A percentile compares a stretch with the other conserved stretches of the same genome.
Conservation (phyloP, 768 basidiomycete species). For the Bullera alba region DNA sequence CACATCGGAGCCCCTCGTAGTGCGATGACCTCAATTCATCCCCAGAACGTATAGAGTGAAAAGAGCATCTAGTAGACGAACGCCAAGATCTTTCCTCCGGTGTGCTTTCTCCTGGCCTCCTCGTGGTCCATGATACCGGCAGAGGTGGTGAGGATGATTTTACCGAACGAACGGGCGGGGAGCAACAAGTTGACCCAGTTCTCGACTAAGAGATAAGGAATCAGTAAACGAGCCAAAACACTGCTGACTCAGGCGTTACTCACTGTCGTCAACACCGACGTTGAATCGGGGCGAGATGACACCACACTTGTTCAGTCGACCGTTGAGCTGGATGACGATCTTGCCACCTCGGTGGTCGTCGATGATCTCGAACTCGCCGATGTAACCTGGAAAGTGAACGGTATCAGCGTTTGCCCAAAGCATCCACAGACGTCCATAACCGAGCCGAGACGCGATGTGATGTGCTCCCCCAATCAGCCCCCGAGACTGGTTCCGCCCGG, state of each 20-base stretch:
- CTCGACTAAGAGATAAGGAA: constrained; percentile 26
- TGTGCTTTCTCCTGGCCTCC: constrained; percentile 94
- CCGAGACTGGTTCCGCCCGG: constrained; percentile 12
- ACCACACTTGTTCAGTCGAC: constrained; percentile 97
- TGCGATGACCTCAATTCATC: not conserved
- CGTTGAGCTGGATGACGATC: constrained; percentile 96
- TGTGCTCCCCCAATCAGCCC: constrained; percentile 33
- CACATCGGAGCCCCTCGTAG: not conserved
- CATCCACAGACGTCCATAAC: not conserved
- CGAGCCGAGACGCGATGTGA: not conserved
- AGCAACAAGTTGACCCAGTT: constrained; percentile 93
- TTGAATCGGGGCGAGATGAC: constrained; percentile 99
- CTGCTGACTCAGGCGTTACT: constrained; percentile 45
- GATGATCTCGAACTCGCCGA: constrained; percentile 96
- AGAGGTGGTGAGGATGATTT: constrained; percentile 94
- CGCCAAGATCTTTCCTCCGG: constrained; percentile 84
- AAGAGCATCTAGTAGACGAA: constrained; percentile 72
- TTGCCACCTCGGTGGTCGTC: constrained; percentile 98
- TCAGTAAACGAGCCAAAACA: not conserved
- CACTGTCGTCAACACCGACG: constrained; percentile 84
- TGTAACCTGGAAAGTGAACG: constrained; percentile 62
- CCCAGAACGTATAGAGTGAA: constrained; percentile 1
- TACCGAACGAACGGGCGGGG: constrained; percentile 92
- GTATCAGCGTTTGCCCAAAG: constrained; percentile 6
- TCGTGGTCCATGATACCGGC: constrained; percentile 97